A percentile compares a stretch with the other conserved stretches of the same genome.
Evolutionary conservation across 805 yeast genomes (phyloP).

Genomic region (Candida glaebosa): DNA sequence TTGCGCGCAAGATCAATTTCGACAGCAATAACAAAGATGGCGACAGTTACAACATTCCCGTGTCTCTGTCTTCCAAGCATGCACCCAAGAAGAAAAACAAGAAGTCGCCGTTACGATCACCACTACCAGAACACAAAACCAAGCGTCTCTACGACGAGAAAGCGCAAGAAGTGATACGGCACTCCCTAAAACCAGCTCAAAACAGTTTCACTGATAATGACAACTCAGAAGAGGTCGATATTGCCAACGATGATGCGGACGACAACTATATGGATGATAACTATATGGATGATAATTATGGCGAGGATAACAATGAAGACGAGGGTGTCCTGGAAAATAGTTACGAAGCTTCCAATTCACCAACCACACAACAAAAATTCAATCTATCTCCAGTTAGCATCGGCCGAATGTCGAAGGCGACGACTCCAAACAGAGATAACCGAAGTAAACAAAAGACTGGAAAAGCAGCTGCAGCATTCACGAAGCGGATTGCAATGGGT

Average conservation of each 20-base stretch:
- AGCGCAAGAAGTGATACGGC: neutral
- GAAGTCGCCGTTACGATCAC: constrained; percentile 29
- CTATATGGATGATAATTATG: constrained; percentile 7
- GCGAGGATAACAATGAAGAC: constrained; percentile 15
- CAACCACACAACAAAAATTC: too few species aligned
- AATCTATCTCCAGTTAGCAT: constrained; percentile 14
- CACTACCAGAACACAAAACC: constrained; percentile 20
- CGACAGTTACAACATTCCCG: constrained; percentile 27
- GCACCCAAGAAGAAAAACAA: constrained; percentile 18
- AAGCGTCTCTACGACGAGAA: neutral
- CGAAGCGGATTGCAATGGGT: constrained; percentile 34
- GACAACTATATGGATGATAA: constrained; percentile 6
- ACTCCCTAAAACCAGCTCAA: neutral
- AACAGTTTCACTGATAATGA: neutral
- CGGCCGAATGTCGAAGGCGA: neutral
- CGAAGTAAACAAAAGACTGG: neutral
- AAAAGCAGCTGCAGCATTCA: constrained; percentile 17
- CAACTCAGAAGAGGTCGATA: neutral
- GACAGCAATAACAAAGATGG: constrained; percentile 33
- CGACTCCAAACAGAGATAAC: constrained; percentile 5
- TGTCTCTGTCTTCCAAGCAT: constrained; percentile 16
- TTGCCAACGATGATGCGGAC: too few species aligned
- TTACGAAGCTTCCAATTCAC: neutral
- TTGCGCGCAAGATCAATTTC: constrained; percentile 34
- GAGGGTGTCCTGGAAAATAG: constrained; percentile 17